Conservation (phyloP, 140 eudicot species). For the Flaveria floridana region DNA sequence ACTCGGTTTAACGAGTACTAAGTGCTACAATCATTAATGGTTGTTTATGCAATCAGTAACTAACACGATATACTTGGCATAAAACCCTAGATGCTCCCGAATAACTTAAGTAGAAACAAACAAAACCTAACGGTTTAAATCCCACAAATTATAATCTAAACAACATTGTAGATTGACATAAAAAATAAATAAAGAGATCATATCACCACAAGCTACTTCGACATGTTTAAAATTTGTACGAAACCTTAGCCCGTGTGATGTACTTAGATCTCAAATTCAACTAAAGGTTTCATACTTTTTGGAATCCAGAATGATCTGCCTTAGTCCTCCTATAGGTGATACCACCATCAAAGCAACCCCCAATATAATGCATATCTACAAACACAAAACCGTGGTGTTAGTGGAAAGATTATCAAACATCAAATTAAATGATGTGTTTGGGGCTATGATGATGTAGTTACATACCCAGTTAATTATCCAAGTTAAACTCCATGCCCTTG, state of each 20-base stretch:
- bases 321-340: constrained; percentile 68
- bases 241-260: constrained; percentile 20
- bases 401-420: background rate
- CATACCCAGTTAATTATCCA: constrained; percentile 73
- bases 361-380: constrained; percentile 58
- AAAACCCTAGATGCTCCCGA: background rate
- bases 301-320: constrained; percentile 47
- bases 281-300: constrained; percentile 46
- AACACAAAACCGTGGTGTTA: background rate
- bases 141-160: constrained; percentile 14
- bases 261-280: constrained; percentile 18
- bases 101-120: constrained; percentile 17
- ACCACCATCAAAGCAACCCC: constrained; percentile 58
- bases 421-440: background rate
- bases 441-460: constrained; percentile 18
- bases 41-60: background rate
- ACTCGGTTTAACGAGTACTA: background rate
- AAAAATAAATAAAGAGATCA: constrained; percentile 15
- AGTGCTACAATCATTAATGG: background rate
- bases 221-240: constrained; percentile 25
- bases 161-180: background rate
- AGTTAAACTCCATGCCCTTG: constrained; percentile 52
- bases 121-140: background rate
- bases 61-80: background rate
- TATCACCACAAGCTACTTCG: constrained; percentile 30